phyloP scores from a whole-genome alignment of 768 basidiomycete genomes.

The Lentinus tigrinus region DNA sequence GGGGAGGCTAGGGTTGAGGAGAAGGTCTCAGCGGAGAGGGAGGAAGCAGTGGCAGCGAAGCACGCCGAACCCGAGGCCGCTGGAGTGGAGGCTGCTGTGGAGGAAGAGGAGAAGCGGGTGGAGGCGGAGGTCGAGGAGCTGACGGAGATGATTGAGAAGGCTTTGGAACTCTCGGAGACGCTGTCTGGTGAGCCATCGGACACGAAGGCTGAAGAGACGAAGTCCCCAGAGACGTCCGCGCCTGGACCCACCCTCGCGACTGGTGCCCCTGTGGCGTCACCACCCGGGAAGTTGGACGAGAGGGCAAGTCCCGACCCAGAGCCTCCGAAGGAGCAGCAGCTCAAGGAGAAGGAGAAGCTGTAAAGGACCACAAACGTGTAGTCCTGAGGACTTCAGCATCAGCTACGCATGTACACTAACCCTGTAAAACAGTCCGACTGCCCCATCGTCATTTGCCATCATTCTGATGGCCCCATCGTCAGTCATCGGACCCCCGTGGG shows the following conservation, averaged over 20 bases:
- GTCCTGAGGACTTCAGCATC: too few species aligned
- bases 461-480: too few species aligned
- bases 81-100: neutral
- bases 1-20: neutral
- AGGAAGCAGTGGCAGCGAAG: neutral
- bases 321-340: neutral
- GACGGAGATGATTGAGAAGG: conserved; percentile 6
- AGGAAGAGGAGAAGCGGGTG: neutral
- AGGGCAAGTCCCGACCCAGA: neutral
- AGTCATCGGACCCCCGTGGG: too few species aligned
- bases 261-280: neutral
- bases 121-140: conserved; percentile 9
- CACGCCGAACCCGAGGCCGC: neutral
- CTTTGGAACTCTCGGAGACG: conserved; percentile 8
- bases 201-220: neutral
- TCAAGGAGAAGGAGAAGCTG: conserved; percentile 1
- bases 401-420: too few species aligned
- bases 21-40: neutral
- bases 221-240: neutral
- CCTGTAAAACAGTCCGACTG: too few species aligned
- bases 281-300: neutral
- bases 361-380: neutral
- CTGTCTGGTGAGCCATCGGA: neutral
- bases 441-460: too few species aligned
- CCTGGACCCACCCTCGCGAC: neutral